Evolutionary conservation across 495 filamentous ascomycete genomes (phyloP).

Genomic region (Glutinoglossum americanum): DNA sequence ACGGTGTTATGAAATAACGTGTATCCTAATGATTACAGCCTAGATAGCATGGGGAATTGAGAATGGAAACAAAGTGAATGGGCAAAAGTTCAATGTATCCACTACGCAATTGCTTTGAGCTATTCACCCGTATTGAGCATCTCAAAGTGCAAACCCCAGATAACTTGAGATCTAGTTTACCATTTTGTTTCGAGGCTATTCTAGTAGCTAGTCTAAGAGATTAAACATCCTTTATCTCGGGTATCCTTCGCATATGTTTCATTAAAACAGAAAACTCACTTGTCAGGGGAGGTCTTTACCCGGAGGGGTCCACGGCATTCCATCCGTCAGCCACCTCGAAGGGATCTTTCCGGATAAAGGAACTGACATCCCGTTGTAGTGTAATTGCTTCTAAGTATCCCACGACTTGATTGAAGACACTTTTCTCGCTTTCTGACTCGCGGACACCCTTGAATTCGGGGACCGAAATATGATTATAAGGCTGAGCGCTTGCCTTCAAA

Average conservation of each 20-base stretch:
- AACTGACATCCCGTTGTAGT: constrained; percentile 20
- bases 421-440: constrained; percentile 11
- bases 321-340: constrained; percentile 11
- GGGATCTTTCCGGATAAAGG: constrained; percentile 11
- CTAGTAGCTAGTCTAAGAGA: not conserved
- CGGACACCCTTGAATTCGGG: constrained; percentile 39
- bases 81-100: not conserved
- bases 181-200: not conserved
- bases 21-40: not conserved
- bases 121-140: not conserved
- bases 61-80: not conserved
- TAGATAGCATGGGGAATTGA: not conserved
- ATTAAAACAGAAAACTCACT: not conserved
- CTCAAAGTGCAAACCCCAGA: not conserved
- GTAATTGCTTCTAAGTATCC: constrained; percentile 21
- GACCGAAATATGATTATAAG: constrained; percentile 60
- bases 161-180: not conserved
- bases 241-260: not conserved
- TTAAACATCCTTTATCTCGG: not conserved
- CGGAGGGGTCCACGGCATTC: not conserved
- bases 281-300: not conserved
- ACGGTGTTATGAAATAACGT: not conserved
- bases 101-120: not conserved
- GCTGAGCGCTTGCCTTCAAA: constrained; percentile 62
- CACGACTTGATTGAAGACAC: constrained; percentile 16